phyloP scores from a whole-genome alignment of 2,329 filamentous ascomycete genomes.

The Coniella vitis region DNA sequence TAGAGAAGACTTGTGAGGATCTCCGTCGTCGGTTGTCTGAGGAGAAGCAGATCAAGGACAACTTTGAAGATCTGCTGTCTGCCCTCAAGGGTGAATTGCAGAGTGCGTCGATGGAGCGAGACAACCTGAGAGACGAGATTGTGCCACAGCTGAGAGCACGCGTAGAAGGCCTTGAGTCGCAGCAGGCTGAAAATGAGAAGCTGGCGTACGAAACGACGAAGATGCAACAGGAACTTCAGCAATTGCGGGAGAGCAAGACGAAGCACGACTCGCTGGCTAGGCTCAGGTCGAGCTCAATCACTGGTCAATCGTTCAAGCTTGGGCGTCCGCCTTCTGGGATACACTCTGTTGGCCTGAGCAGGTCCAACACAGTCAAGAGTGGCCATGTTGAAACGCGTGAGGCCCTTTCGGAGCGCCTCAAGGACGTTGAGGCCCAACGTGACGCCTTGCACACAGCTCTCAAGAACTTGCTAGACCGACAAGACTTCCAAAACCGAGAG shows the following conservation, averaged over 20 bases:
- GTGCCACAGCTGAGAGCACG: constrained; percentile 71
- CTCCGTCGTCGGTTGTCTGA: constrained; percentile 74
- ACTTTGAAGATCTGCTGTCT: constrained; percentile 85
- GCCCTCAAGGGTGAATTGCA: constrained; percentile 79
- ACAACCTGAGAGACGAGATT: constrained; percentile 84
- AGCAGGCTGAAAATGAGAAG: constrained; percentile 65
- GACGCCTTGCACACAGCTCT: constrained; percentile 86
- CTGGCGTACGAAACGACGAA: constrained; percentile 74
- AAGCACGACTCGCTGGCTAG: constrained; percentile 24
- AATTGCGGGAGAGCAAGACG: constrained; percentile 47
- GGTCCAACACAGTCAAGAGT: constrained; percentile 54
- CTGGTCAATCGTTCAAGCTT: constrained; percentile 25
- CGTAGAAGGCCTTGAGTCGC: constrained; percentile 70
- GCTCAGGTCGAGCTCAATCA: constrained; percentile 35
- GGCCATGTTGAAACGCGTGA: constrained; percentile 53
- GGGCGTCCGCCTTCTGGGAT: constrained; percentile 23
- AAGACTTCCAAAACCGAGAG: constrained; percentile 77
- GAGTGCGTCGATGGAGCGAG: constrained; percentile 77
- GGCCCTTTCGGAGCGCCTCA: constrained; percentile 68
- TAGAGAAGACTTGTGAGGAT: constrained; percentile 77
- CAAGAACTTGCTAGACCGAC: constrained; percentile 76
- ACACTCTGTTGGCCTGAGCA: constrained; percentile 28
- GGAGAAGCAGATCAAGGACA: constrained; percentile 81
- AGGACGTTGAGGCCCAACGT: constrained; percentile 88
- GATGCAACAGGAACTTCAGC: constrained; percentile 78